Conservation (phyloP, 116 monocot species). For the Zostera marina region DNA sequence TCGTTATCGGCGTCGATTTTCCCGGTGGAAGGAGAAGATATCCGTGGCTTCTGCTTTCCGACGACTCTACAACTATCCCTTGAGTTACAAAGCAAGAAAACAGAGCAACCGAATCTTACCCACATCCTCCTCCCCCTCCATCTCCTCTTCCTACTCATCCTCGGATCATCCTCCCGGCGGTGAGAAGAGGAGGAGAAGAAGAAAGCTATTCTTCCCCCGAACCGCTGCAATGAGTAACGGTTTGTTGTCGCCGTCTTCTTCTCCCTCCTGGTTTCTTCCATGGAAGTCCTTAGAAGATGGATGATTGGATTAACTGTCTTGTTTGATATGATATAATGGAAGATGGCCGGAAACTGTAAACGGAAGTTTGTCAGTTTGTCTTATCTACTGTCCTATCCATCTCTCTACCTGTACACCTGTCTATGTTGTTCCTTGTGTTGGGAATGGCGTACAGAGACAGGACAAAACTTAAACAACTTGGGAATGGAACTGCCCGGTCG, state of each 20-base stretch:
- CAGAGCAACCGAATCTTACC: constrained; percentile 27
- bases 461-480: no score
- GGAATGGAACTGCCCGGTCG: no score
- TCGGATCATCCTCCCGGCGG: background rate
- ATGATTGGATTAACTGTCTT: no score
- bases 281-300: background rate
- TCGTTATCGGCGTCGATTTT: background rate
- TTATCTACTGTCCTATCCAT: no score
- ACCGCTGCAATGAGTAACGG: constrained; percentile 5
- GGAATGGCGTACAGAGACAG: no score
- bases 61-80: constrained; percentile 18
- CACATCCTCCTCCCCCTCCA: constrained; percentile 8
- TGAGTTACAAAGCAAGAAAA: constrained; percentile 31
- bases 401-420: no score
- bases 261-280: constrained; percentile 5
- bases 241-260: constrained; percentile 9
- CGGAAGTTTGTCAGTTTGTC: no score
- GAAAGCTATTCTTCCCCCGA: constrained; percentile 21
- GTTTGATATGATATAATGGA: no score
- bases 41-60: constrained; percentile 12
- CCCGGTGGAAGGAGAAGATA: background rate
- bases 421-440: no score
- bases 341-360: no score
- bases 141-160: constrained; percentile 5
- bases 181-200: constrained; percentile 51